Evolutionary conservation across 352 stramenopile species (phyloP), one percentile per base, ranked within the genome.

Genomic region (Hyaloperonospora brassicae): DNA sequence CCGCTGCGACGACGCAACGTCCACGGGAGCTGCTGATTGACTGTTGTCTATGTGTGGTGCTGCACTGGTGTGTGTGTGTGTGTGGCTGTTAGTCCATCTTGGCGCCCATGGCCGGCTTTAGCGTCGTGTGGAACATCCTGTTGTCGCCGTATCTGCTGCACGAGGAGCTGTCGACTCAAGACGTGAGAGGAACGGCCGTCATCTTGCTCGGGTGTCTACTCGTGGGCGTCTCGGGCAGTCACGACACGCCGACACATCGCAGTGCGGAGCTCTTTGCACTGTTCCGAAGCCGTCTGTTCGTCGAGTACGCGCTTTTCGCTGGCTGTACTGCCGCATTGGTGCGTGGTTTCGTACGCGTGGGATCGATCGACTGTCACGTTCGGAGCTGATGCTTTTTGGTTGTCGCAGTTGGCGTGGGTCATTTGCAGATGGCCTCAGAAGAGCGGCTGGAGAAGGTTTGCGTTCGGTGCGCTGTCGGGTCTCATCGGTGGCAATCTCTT

Each of bases 81-180:
- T 61, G 49, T 36, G n/a, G 55, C 35, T 13, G 34, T 40, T 46
- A 93, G 76, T 91, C 80, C 21, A 89, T 93, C 47, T 66, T 93
- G 38, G 83, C 83, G 17, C 83, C 83, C 1, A 93, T 93, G 83
- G 80, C 83, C 2, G 83, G 83, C 41, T 93, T 88, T 61, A 93
- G 83, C 47, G 83, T 93, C 41, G 80, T 93, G 41, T 93, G 83
- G 83, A 93, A 93, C 51, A 91, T 93, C 48, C 64, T 93, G 17
- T 58, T 93, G 12, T 80, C 83, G 47, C 83, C 83, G 5, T 93
- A 88, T 56, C 64, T 93, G 24, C 72, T 93, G 9, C 70, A 86
- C 25, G 83, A 93, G 61, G 77, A 84, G 53, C 58, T 93, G 22
- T 91, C 80, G 9, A 70, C 70, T 17, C 72, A 89, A 38, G 83